These are phyloP conservation scores for Lipomyces lipofer DNA, from an alignment of 805 yeast genomes.

Conservation along the genomic window DNA sequence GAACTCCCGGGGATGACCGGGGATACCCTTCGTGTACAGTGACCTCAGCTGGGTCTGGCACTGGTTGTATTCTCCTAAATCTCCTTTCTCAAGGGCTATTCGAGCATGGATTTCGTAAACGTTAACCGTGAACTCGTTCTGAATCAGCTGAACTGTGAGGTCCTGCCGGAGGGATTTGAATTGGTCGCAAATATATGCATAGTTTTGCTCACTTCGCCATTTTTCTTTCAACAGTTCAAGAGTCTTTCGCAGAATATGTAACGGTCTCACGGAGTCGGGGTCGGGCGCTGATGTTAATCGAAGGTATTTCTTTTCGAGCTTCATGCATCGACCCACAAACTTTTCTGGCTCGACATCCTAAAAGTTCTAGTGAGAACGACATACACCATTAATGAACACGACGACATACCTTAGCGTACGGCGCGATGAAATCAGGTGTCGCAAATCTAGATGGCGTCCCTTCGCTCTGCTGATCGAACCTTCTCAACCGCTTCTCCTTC, in stretches of 20 bases:
- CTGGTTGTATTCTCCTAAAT: slow-evolving; percentile 92
- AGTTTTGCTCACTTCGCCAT: slow-evolving; percentile 55
- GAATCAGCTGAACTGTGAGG: slow-evolving; percentile 84
- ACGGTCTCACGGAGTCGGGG: slow-evolving; percentile 80
- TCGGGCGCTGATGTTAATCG: slow-evolving; percentile 90
- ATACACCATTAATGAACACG: too few species aligned
- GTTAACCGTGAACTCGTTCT: slow-evolving; percentile 67
- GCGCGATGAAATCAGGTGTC: neutral
- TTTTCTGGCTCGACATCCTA: slow-evolving; percentile 22
- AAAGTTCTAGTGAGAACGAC: too few species aligned
- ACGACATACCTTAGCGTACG: neutral
- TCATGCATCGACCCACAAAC: slow-evolving; percentile 63
- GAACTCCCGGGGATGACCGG: slow-evolving; percentile 58
- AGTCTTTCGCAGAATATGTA: slow-evolving; percentile 58
- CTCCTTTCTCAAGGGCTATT: slow-evolving; percentile 78
- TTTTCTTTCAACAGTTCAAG: slow-evolving; percentile 55
- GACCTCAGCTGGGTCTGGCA: slow-evolving; percentile 79
- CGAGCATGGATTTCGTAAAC: slow-evolving; percentile 88
- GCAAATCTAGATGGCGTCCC: neutral
- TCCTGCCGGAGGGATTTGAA: slow-evolving; percentile 92
- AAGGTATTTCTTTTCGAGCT: slow-evolving; percentile 73
- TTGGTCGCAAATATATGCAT: slow-evolving; percentile 82
- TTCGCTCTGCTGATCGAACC: slow-evolving; percentile 44
- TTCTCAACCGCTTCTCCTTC: slow-evolving; percentile 45
- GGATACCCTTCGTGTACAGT: slow-evolving; percentile 52